Evolutionary conservation across 1,284 basidiomycete species (phyloP), one percentile per base, ranked within the genome.

Genomic region (Trichosporon coremiiforme): DNA sequence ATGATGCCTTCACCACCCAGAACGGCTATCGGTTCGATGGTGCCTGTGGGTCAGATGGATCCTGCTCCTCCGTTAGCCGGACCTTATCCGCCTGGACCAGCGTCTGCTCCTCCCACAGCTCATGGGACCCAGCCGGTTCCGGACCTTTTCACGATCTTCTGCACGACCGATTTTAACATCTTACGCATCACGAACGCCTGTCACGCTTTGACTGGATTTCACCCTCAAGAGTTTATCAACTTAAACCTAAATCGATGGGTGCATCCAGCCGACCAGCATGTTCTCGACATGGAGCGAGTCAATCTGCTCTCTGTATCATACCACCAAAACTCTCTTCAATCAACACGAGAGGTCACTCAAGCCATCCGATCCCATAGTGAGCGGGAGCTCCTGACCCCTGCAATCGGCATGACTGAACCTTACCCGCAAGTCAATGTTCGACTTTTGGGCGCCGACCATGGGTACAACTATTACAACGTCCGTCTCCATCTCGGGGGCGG

Each of bases 361-460:
- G 57, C 57, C 57, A 62, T 62, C 31, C 57, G 57, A 20, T 62
- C 57, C 4, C 31, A 62, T 33, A 72, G 66, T 47, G 78, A 80
- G 50, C 69, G 75, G 33, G 79, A 81, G 57, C 72, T 82, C 5
- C 41, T 78, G 12, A 78, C 77, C 0, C 81, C 81, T 1, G 81
- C 80, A 9, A 74, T 76, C 25, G 81, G 81, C 6, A 81, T 81
- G 80, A 65, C 72, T 20, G 78, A 81, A 62, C 77, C 77, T 15
- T 82, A 81, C 65, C 81, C 81, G n/a, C 77, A 82, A 64, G 77
- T 79, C 64, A 80, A 79, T 66, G 78, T 79, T 2, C 71, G 76
- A 13, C 71, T 82, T 1, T 68, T 78, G 22, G 75, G 77, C 8
- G 67, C 77, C 0, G 79, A 81, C 55, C 67, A 70, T 20, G 63